Conservation (phyloP, 2,329 filamentous ascomycete genomes). For the Scedosporium minutisporum region DNA sequence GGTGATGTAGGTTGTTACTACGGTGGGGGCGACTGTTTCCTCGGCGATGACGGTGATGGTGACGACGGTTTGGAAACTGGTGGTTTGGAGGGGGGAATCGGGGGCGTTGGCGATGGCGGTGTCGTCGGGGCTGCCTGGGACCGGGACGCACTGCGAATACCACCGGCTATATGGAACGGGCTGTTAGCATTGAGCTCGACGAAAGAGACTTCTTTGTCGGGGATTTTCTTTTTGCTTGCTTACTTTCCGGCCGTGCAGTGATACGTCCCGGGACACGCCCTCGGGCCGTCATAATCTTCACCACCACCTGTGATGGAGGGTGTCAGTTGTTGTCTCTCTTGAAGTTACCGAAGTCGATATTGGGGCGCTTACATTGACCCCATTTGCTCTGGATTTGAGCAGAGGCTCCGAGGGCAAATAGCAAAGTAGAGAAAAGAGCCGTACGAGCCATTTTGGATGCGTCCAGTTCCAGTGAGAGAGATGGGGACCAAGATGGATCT, state of each 20-base stretch:
- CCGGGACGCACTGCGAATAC: constrained; percentile 11
- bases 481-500: neutral
- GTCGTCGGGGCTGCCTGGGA: constrained; percentile 3
- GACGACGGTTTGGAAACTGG: constrained; percentile 6
- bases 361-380: neutral
- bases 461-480: neutral
- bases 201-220: neutral
- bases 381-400: neutral
- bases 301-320: neutral
- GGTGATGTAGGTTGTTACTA: constrained; percentile 10
- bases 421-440: neutral
- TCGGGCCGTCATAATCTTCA: neutral
- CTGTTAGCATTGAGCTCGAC: neutral
- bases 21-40: neutral
- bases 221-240: neutral
- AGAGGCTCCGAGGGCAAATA: neutral
- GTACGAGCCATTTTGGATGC: neutral
- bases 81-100: constrained; percentile 9
- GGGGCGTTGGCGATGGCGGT: neutral
- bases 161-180: constrained; percentile 5
- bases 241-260: constrained; percentile 3
- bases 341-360: neutral
- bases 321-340: neutral
- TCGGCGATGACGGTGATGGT: neutral
- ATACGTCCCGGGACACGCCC: neutral